A percentile compares a stretch with the other conserved stretches of the same genome.
Evolutionary conservation across 164 flowering plant species (phyloP).

Genomic region (Sedum album): DNA sequence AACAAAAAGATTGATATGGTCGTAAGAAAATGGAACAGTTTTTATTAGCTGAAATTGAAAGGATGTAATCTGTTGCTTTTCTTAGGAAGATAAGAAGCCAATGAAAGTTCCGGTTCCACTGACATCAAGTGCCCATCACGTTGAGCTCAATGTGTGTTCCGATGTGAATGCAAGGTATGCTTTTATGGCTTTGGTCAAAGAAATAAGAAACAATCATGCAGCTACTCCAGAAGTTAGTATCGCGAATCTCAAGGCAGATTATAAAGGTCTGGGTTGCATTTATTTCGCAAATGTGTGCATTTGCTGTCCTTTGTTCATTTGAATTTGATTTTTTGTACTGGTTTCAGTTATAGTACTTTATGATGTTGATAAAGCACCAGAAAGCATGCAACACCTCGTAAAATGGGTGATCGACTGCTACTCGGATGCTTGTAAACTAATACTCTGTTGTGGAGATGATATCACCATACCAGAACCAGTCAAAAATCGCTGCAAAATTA

Average conservation of each 20-base stretch:
- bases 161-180: conserved; percentile 53
- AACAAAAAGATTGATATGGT: neutral
- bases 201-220: conserved; percentile 31
- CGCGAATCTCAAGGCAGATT: conserved; percentile 36
- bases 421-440: conserved; percentile 54
- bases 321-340: conserved; percentile 7
- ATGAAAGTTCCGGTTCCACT: conserved; percentile 42
- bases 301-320: neutral
- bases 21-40: neutral
- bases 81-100: conserved; percentile 46
- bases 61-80: neutral
- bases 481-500: conserved; percentile 50
- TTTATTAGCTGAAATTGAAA: neutral
- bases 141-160: conserved; percentile 48
- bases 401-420: conserved; percentile 75
- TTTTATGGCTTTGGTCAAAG: conserved; percentile 53
- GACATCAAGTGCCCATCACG: conserved; percentile 61
- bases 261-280: conserved; percentile 42
- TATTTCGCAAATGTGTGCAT: neutral
- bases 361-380: conserved; percentile 53
- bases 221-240: conserved; percentile 49
- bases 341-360: conserved; percentile 53
- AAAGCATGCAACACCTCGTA: conserved; percentile 53
- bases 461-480: conserved; percentile 41
- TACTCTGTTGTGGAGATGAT: conserved; percentile 73